Evolutionary conservation across 83 land plant genomes (phyloP).

Genomic region (Diphasiastrum complanatum): DNA sequence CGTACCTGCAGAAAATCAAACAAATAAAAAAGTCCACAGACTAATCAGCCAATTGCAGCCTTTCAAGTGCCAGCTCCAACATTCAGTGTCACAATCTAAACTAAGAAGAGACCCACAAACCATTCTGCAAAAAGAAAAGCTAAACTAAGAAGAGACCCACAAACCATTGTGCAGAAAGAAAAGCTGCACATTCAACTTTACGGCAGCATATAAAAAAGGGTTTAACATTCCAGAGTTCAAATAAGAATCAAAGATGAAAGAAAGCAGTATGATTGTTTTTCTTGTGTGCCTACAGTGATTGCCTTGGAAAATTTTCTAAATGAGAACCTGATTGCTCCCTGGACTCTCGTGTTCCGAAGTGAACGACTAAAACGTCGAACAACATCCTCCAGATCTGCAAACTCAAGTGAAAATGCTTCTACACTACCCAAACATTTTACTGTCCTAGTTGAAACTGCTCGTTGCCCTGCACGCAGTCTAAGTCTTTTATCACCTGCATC

Average conservation of each 20-base stretch:
- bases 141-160: too few species aligned
- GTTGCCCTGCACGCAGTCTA: slow-evolving; percentile 3
- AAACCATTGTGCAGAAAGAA: too few species aligned
- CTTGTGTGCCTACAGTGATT: background rate
- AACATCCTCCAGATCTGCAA: slow-evolving; percentile 23
- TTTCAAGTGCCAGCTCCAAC: background rate
- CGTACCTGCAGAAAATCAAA: slow-evolving; percentile 20
- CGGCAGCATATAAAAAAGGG: too few species aligned
- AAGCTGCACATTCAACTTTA: too few species aligned
- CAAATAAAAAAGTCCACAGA: background rate
- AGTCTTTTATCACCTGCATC: too few species aligned
- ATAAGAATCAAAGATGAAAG: background rate
- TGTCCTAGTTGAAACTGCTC: slow-evolving; percentile 25
- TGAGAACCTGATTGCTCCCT: slow-evolving; percentile 34
- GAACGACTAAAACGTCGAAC: slow-evolving; percentile 18
- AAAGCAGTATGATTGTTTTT: background rate
- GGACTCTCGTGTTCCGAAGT: slow-evolving; percentile 28
- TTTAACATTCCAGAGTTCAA: too few species aligned
- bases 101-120: background rate
- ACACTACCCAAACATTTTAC: slow-evolving; percentile 27
- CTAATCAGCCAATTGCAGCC: background rate
- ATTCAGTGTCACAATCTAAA: background rate
- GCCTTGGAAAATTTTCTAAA: background rate
- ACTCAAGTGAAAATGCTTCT: slow-evolving; percentile 36
- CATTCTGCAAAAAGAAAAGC: too few species aligned